Percentiles rank a stretch among this genome's conserved stretches.
Conservation (phyloP, 169 alveolate species). For the Hammondia hammondi region DNA sequence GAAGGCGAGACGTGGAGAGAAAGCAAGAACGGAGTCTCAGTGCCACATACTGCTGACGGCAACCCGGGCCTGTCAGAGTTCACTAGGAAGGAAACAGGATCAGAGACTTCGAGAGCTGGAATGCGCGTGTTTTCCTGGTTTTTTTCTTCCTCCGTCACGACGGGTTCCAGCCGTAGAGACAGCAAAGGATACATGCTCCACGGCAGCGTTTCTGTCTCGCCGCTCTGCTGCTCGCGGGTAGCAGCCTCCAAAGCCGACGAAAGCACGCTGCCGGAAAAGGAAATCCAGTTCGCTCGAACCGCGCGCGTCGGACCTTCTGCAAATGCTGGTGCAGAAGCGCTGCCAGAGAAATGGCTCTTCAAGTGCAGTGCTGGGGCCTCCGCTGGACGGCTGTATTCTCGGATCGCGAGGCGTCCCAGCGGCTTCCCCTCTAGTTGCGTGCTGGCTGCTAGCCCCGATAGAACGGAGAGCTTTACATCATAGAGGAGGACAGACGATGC, state of each 20-base stretch:
- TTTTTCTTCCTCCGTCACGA: neutral
- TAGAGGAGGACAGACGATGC: neutral
- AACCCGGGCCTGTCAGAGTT: neutral
- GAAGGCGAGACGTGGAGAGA: conserved; percentile 22
- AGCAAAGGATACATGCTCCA: neutral
- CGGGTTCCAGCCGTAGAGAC: neutral
- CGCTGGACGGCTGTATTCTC: neutral
- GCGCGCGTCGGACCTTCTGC: neutral
- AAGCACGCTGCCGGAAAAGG: neutral
- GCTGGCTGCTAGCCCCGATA: neutral
- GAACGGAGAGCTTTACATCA: neutral
- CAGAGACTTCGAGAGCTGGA: conserved; percentile 9
- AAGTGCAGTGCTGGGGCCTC: neutral
- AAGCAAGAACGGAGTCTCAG: neutral
- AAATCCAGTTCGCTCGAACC: neutral
- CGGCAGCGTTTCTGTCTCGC: neutral
- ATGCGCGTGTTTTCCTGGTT: neutral
- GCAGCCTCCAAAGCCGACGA: neutral
- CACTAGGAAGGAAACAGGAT: neutral
- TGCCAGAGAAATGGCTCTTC: neutral
- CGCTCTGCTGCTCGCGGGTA: neutral
- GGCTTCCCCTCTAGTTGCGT: neutral
- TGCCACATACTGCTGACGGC: neutral
- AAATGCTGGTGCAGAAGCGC: neutral
- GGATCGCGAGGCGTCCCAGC: neutral